phyloP scores from a whole-genome alignment of 2,329 filamentous ascomycete species.

The Coniella vitis region DNA sequence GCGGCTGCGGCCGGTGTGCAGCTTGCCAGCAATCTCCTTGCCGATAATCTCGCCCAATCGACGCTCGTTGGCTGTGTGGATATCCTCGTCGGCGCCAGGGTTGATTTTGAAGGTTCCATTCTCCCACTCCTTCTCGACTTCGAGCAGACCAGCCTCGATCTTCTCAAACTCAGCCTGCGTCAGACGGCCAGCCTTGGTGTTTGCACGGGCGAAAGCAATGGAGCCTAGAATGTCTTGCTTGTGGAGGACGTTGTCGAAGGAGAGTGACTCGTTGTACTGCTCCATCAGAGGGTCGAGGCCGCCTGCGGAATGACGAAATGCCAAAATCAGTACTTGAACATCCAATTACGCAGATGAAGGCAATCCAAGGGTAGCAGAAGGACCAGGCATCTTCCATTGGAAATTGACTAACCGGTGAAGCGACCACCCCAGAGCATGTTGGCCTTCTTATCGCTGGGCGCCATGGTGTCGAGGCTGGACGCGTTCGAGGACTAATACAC shows the following conservation, averaged over 20 bases:
- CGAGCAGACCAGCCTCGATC: constrained; percentile 64
- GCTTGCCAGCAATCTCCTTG: constrained; percentile 76
- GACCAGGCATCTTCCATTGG: too few relatives aligned
- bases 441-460: constrained; percentile 7
- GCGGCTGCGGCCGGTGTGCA: constrained; percentile 80
- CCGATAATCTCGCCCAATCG: constrained; percentile 78
- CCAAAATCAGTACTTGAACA: not conserved
- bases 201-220: constrained; percentile 77
- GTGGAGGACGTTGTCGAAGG: constrained; percentile 72
- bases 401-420: constrained; percentile 3
- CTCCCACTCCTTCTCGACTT: constrained; percentile 49
- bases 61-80: constrained; percentile 66
- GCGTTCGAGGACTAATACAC: not conserved
- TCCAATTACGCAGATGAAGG: not conserved
- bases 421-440: constrained; percentile 11
- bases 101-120: constrained; percentile 42
- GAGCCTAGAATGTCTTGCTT: constrained; percentile 73
- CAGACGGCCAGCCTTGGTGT: constrained; percentile 68
- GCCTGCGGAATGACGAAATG: constrained; percentile 39
- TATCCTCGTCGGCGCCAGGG: constrained; percentile 49
- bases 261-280: constrained; percentile 75
- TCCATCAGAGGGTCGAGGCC: constrained; percentile 81
- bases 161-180: constrained; percentile 63
- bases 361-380: too few relatives aligned
- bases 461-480: not conserved